Percentiles rank a stretch among this genome's conserved stretches.
Evolutionary conservation across 2,329 filamentous ascomycete genomes (phyloP).

Genomic region (Aspergillus fructus): DNA sequence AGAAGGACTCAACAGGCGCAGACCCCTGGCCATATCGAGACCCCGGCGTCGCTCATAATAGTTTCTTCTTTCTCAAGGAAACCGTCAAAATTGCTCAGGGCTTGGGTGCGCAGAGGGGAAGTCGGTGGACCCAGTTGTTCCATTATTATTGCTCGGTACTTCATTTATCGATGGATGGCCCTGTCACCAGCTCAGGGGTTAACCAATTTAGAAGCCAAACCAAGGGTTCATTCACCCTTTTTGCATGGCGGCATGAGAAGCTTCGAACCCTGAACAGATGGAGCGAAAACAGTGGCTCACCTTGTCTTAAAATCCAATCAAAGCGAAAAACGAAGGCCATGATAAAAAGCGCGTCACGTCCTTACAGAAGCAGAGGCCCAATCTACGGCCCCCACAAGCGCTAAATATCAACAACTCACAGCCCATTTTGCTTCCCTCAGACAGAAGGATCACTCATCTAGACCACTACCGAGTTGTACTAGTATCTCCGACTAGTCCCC

Average conservation of each 20-base stretch:
- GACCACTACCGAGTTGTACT: slow-evolving; percentile 5
- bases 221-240: neutral
- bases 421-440: neutral
- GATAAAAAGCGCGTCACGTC: neutral
- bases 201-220: slow-evolving; percentile 2
- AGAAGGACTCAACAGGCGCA: neutral
- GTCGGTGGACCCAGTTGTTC: neutral
- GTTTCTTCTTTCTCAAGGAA: neutral
- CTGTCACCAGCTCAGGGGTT: slow-evolving; percentile 2
- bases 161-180: neutral
- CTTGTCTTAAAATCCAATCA: neutral
- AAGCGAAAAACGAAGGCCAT: neutral
- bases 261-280: neutral
- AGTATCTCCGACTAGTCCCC: neutral
- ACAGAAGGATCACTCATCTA: neutral
- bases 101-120: neutral
- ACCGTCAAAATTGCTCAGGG: neutral
- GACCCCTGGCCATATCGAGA: too few relatives aligned
- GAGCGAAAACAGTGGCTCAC: neutral
- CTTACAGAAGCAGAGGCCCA: neutral
- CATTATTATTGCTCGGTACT: too few relatives aligned
- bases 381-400: neutral
- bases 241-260: neutral
- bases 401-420: neutral
- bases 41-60: neutral